Conservation (phyloP, 176 grass and related monocot genomes). For the Secale cereale region DNA sequence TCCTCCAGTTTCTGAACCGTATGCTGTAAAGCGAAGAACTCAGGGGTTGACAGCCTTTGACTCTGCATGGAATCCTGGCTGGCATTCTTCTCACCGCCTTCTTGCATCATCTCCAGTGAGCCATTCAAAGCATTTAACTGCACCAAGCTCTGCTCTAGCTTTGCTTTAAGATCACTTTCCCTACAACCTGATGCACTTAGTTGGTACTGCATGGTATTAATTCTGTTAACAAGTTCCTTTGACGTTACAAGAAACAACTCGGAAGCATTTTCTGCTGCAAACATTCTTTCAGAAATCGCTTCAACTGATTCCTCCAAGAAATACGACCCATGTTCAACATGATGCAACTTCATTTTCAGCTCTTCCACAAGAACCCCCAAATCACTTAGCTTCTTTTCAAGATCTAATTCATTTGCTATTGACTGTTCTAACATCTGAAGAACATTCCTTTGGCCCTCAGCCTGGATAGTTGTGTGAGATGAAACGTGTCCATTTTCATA, state of each 20-base stretch:
- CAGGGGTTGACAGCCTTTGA: neutral
- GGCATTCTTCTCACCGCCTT: neutral
- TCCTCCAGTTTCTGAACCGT: constrained; percentile 40
- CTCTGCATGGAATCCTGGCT: constrained; percentile 3
- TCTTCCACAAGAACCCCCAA: constrained; percentile 39
- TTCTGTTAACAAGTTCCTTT: constrained; percentile 48
- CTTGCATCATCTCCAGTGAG: neutral
- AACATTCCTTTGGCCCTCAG: constrained; percentile 42
- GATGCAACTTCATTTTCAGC: constrained; percentile 43
- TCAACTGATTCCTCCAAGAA: constrained; percentile 58
- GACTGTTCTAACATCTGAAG: constrained; percentile 78
- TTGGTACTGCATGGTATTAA: constrained; percentile 30
- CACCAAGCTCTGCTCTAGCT: constrained; percentile 19
- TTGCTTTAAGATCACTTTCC: constrained; percentile 26
- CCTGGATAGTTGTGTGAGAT: constrained; percentile 31
- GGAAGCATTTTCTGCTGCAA: constrained; percentile 65
- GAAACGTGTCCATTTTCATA: constrained; percentile 43
- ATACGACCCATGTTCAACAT: constrained; percentile 43
- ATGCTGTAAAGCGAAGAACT: constrained; percentile 31
- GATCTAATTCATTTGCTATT: constrained; percentile 58
- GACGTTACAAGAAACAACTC: constrained; percentile 48
- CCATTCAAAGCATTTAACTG: neutral
- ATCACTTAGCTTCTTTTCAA: constrained; percentile 52
- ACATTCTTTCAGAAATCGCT: constrained; percentile 40
- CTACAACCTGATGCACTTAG: constrained; percentile 22